These are phyloP conservation scores for Avena sativa DNA, from an alignment of 176 grass and related monocot genomes.

Conservation along the genomic window DNA sequence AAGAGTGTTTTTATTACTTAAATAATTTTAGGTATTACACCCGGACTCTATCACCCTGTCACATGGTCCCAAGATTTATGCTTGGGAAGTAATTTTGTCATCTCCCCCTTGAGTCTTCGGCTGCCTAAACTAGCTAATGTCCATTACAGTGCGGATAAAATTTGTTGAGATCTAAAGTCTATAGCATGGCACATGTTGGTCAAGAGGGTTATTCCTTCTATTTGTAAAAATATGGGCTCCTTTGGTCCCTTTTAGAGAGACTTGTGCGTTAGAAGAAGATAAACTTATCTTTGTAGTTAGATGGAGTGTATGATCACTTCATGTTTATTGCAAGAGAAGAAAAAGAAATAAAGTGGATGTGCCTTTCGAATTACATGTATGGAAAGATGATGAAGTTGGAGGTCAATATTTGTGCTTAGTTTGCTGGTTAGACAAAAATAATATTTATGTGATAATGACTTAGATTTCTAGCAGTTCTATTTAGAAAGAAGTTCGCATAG, in stretches of 20 bases:
- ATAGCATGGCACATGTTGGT: slow-evolving; percentile 39
- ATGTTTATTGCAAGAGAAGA: slow-evolving; percentile 53
- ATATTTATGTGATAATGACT: not conserved
- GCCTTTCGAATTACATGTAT: slow-evolving; percentile 64
- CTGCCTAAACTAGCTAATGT: slow-evolving; percentile 40
- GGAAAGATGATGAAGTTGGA: slow-evolving; percentile 70
- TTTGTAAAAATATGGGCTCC: slow-evolving; percentile 12
- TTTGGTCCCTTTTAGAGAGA: slow-evolving; percentile 52
- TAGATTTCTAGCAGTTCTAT: slow-evolving; percentile 29
- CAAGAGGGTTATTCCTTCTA: slow-evolving; percentile 62
- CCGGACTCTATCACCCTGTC: no score
- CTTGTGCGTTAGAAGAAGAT: slow-evolving; percentile 28
- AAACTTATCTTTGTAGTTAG: slow-evolving; percentile 61
- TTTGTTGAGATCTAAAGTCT: slow-evolving; percentile 67
- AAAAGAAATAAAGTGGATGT: slow-evolving; percentile 82
- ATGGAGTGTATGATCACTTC: slow-evolving; percentile 77
- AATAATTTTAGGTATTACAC: no score
- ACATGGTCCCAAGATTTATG: no score
- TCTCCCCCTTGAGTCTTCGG: slow-evolving; percentile 19
- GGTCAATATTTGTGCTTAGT: slow-evolving; percentile 60
- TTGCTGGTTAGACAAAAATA: slow-evolving; percentile 16
- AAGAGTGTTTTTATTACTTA: no score
- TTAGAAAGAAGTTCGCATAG: slow-evolving; percentile 61
- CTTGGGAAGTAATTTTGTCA: slow-evolving; percentile 5
- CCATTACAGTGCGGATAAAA: slow-evolving; percentile 79